These are phyloP conservation scores for Pyrenula massariospora DNA, from an alignment of 495 filamentous ascomycete species.

Conservation along the genomic window DNA sequence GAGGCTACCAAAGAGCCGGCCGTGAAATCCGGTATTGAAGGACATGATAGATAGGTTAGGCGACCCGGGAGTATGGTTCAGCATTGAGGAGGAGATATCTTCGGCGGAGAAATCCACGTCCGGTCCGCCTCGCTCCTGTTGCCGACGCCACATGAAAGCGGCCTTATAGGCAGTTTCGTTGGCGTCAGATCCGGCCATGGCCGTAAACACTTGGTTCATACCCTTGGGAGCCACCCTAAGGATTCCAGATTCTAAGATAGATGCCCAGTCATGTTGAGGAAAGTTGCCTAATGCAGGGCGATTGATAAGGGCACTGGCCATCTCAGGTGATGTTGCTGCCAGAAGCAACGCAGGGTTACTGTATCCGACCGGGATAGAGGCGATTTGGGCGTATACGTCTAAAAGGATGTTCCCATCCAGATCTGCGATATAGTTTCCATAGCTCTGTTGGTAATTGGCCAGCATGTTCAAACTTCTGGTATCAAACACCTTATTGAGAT, in stretches of 20 bases:
- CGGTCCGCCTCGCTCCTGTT: constrained; percentile 73
- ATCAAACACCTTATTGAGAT: constrained; percentile 82
- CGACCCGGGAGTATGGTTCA: constrained; percentile 72
- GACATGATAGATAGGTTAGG: constrained; percentile 83
- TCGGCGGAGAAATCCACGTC: constrained; percentile 56
- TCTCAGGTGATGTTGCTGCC: constrained; percentile 62
- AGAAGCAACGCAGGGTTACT: constrained; percentile 75
- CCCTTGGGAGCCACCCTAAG: constrained; percentile 85
- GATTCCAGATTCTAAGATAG: constrained; percentile 76
- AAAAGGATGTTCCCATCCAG: constrained; percentile 65
- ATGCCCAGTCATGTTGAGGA: constrained; percentile 79
- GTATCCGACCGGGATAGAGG: constrained; percentile 94
- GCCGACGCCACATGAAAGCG: constrained; percentile 94
- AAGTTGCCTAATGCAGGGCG: constrained; percentile 94
- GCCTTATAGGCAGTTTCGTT: constrained; percentile 99
- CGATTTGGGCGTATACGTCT: constrained; percentile 32
- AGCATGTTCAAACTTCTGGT: constrained; percentile 90
- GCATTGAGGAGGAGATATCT: constrained; percentile 70
- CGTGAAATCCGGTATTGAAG: constrained; percentile 92
- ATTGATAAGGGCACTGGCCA: constrained; percentile 80
- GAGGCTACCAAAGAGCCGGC: constrained; percentile 83
- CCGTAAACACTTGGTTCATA: constrained; percentile 92
- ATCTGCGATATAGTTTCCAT: constrained; percentile 69
- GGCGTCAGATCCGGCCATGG: constrained; percentile 89
- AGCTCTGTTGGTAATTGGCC: constrained; percentile 61